Evolutionary conservation across 2,329 filamentous ascomycete genomes (phyloP).

Genomic region (Raffaelea ambrosiae): DNA sequence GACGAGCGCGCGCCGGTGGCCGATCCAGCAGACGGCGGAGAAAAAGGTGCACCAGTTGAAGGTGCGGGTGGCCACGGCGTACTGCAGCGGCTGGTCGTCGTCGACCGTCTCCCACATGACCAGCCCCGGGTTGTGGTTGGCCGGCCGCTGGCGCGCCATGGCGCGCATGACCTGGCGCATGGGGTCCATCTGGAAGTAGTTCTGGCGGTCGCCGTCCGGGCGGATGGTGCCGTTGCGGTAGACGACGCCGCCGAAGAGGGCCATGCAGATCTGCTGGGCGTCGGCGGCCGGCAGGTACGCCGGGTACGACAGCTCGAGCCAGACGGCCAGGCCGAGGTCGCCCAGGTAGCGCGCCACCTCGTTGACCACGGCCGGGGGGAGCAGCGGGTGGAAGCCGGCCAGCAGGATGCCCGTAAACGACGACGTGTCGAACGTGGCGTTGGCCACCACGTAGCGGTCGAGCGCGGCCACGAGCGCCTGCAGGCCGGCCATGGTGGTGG

Average conservation of each 20-base stretch:
- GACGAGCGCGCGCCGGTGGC: conserved; percentile 12
- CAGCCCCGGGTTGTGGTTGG: conserved; percentile 15
- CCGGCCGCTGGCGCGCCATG: conserved; percentile 16
- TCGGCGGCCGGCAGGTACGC: conserved; percentile 14
- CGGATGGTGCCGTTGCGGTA: conserved; percentile 11
- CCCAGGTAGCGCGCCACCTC: conserved; percentile 9
- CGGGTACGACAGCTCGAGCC: conserved; percentile 17
- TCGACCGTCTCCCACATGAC: conserved; percentile 20
- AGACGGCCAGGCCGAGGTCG: conserved; percentile 15
- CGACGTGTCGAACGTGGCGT: neutral
- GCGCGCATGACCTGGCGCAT: conserved; percentile 20
- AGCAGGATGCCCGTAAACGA: conserved; percentile 2
- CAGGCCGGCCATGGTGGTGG: neutral
- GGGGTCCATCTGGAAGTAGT: conserved; percentile 15
- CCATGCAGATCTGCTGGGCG: conserved; percentile 11
- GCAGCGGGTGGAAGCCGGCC: conserved; percentile 1
- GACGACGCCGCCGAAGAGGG: conserved; percentile 8
- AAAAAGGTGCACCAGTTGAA: conserved; percentile 19
- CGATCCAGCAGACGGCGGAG: conserved; percentile 18
- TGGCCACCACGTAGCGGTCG: conserved; percentile 1
- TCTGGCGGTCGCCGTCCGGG: conserved; percentile 9
- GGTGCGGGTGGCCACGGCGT: conserved; percentile 18
- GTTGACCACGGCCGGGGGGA: conserved; percentile 13
- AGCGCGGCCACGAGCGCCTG: neutral
- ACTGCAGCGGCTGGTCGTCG: conserved; percentile 10